Evolutionary conservation across 441 rosid genomes (phyloP), one percentile per base, ranked within the genome.

Genomic region (Brassica balearica): DNA sequence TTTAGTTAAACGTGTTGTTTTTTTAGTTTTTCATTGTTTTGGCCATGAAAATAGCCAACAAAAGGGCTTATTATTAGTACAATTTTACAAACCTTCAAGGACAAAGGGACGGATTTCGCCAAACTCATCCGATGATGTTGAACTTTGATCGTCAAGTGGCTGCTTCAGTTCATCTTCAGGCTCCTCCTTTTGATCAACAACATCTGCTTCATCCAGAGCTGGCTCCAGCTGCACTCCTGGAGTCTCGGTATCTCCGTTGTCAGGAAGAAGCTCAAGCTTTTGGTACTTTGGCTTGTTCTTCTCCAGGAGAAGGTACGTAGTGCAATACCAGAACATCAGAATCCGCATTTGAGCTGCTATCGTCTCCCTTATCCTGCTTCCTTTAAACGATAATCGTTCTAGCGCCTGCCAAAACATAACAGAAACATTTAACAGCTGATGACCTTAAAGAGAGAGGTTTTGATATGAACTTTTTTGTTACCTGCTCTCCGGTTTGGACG

Each of bases 401-500:
- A 95, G 88, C 71, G 92, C 95, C 99, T 95, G 95, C 72, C 72
- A 81, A 56, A 43, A 59, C 60, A 43, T 17, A 17, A 17, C 17
- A 17, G 17, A 74, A 65, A 69, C 63, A 10, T 25, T 14, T 74
- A 22, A 53, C 29, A 8, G 19, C 61, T 0, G 3, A 41, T 63
- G 12, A 60, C 48, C 34, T 60, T 5, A 32, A 15, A 15, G 17
- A n/a, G n/a, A n/a, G n/a, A n/a, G 29, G 27, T 17, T 36, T 41
- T 17, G 17, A 17, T 17, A 17, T 17, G 17, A 17, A 17, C 17
- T 17, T 10, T 69, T 19, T 19, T 68, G 19, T 72, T 86, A 95
- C 98, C 97, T 93, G 99, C 82, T 95, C 99, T 75, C 99, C 97
- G 1, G 95, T 92, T 84, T 89, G 94, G 81, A 91, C 74, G 81